Evolutionary conservation across 2,329 filamentous ascomycete species (phyloP).

Genomic region (Tolypocladium nubicola): DNA sequence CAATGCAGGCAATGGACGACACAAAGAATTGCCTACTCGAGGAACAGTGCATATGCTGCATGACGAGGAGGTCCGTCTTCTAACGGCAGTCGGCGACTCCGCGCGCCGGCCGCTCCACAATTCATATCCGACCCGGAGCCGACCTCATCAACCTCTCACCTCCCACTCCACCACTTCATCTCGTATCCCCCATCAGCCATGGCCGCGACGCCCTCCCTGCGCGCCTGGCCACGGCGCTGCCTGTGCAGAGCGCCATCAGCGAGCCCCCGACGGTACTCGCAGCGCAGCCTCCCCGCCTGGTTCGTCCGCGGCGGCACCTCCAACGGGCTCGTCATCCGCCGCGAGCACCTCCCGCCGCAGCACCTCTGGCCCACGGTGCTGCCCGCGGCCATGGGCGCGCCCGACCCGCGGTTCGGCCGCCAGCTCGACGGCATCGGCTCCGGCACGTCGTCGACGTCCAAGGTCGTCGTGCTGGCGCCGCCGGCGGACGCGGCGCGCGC

Average conservation of each 20-base stretch:
- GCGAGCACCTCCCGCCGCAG: slow-evolving; percentile 8
- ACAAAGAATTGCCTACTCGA: too few relatives aligned
- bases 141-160: background rate
- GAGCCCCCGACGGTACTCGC: background rate
- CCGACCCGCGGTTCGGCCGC: slow-evolving; percentile 50
- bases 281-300: slow-evolving; percentile 24
- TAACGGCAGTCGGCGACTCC: background rate
- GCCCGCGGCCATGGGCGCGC: slow-evolving; percentile 49
- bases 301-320: slow-evolving; percentile 56
- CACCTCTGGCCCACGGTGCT: slow-evolving; percentile 38
- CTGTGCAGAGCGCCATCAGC: background rate
- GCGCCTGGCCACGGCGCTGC: background rate
- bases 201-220: background rate
- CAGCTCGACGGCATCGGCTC: slow-evolving; percentile 65
- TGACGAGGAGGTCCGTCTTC: too few relatives aligned
- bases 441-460: slow-evolving; percentile 58
- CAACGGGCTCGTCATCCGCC: slow-evolving; percentile 45
- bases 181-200: background rate
- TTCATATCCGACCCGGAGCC: background rate
- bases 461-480: slow-evolving; percentile 55
- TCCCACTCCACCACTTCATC: too few relatives aligned
- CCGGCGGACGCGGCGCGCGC: slow-evolving; percentile 31
- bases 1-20: background rate
- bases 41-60: too few relatives aligned
- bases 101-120: background rate